Base-by-base conservation (phyloP, 2,329 filamentous ascomycete species). In the Scedosporium minutisporum region DNA sequence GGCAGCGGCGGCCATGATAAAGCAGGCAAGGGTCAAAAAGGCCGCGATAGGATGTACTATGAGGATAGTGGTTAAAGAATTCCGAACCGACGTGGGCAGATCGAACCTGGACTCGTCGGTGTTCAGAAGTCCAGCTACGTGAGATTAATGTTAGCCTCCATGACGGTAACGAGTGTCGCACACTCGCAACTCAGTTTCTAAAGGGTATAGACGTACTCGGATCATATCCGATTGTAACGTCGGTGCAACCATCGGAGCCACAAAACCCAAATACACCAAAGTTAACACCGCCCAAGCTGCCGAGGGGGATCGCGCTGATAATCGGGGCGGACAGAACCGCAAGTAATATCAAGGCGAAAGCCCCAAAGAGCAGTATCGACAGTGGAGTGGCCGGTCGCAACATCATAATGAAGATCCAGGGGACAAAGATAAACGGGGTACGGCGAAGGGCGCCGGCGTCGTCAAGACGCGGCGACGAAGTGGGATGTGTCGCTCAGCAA, bases 251-350 rank as follows among this genome's bases (percentile, higher is more conserved):
- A 65, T 72, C 72, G 64, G 78, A 74, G 46, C 76, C 78, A 75
- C 95, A 99, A 70, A 86, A 96, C 27, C 95, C 95, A 78, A 97
- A 93, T 58, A 97, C 93, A 58, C 95, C 95, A 79, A 96, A 97
- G 67, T 87, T 87, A 68, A 90, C 85, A 69, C 88, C 87, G 51
- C 87, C 77, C 71, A 87, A 93, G 61, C 85, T 87, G 44, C 90
- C 93, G 51, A 99, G 81, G 9, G 92, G 91, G 57, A 99, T 96
- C 27, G 81, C 83, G 71, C 89, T 87, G 72, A 97, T 88, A 68
- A 99, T 86, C 18, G 95, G 95, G 0, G 91, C 93, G 1, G 93
- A 96, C n/a, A 99, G 78, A 46, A 93, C 90, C 57, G 92, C 90
- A 46, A 99, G 81, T 57, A 97, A 80, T 61, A 97, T 82, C 65